phyloP scores from a whole-genome alignment of 2,329 filamentous ascomycete genomes.

The Diplodia sapinea region DNA sequence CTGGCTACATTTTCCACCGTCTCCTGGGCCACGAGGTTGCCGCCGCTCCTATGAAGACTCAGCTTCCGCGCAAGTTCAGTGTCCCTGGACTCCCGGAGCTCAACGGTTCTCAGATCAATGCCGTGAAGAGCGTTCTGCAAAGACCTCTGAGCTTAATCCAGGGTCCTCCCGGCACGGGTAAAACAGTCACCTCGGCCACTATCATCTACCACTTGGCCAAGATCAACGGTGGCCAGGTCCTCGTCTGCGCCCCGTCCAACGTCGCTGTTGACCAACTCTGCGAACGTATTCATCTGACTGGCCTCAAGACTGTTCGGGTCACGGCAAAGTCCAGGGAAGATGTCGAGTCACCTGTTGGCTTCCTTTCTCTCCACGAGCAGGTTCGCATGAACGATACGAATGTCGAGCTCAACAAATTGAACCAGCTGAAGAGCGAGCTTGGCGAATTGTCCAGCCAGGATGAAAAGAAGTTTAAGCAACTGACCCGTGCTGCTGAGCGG shows the following conservation, averaged over 20 bases:
- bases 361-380: conserved; percentile 93
- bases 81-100: conserved; percentile 92
- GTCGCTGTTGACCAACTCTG: conserved; percentile 98
- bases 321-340: conserved; percentile 99
- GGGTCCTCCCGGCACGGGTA: conserved; percentile 94
- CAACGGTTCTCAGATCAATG: conserved; percentile 93
- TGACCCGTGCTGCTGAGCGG: conserved; percentile 90
- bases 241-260: conserved; percentile 97
- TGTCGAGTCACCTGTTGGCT: conserved; percentile 97
- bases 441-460: conserved; percentile 93
- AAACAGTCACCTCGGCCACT: conserved; percentile 97
- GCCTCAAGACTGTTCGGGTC: conserved; percentile 93
- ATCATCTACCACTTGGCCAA: conserved; percentile 98
- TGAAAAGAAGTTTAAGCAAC: conserved; percentile 97
- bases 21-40: conserved; percentile 94
- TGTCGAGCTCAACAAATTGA: conserved; percentile 87
- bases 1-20: conserved; percentile 97
- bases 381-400: conserved; percentile 98
- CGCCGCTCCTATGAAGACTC: conserved; percentile 91
- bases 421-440: conserved; percentile 87
- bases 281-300: conserved; percentile 92
- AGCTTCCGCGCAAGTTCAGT: conserved; percentile 95
- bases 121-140: conserved; percentile 92
- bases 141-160: conserved; percentile 95
- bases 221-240: conserved; percentile 89